These are phyloP conservation scores for Polyplosphaeria fusca DNA, from an alignment of 495 filamentous ascomycete species.

Conservation along the genomic window DNA sequence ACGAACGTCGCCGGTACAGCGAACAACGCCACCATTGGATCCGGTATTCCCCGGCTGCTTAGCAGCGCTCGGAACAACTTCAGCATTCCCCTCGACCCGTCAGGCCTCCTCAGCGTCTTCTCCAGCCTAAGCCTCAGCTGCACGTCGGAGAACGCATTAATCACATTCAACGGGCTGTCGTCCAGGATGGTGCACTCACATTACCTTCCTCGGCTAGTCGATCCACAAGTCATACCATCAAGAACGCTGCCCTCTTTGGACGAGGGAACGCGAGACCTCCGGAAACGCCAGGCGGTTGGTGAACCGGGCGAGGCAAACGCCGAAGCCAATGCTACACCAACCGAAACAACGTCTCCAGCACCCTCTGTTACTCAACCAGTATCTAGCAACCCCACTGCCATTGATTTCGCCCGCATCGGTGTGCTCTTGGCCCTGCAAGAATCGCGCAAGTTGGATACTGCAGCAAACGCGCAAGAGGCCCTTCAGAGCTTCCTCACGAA, in stretches of 20 bases:
- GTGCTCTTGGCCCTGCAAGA: slow-evolving; percentile 63
- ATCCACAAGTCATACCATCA: slow-evolving; percentile 12
- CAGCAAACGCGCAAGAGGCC: slow-evolving; percentile 54
- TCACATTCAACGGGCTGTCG: slow-evolving; percentile 66
- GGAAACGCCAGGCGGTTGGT: slow-evolving; percentile 13
- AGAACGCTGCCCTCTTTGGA: slow-evolving; percentile 21
- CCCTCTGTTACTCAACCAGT: slow-evolving; percentile 21
- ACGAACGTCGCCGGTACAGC: slow-evolving; percentile 49
- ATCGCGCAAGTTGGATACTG: slow-evolving; percentile 46
- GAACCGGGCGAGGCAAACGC: not conserved
- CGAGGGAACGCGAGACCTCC: slow-evolving; percentile 2
- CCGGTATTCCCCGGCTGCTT: slow-evolving; percentile 71
- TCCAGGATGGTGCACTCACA: slow-evolving; percentile 33
- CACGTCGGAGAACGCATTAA: slow-evolving; percentile 75
- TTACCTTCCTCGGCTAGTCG: slow-evolving; percentile 9
- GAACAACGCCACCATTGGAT: slow-evolving; percentile 75
- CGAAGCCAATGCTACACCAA: not conserved
- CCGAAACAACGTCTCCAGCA: slow-evolving; percentile 10
- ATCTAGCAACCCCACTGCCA: slow-evolving; percentile 44
- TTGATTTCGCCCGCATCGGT: slow-evolving; percentile 65
- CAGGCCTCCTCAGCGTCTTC: slow-evolving; percentile 70
- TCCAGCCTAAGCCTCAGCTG: slow-evolving; percentile 71
- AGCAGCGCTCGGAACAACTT: slow-evolving; percentile 62
- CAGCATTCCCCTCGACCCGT: slow-evolving; percentile 65
- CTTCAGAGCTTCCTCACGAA: slow-evolving; percentile 53